These are phyloP conservation scores for Chenopodium berlandieri DNA, from an alignment of 148 eudicot species.

Conservation along the genomic window DNA sequence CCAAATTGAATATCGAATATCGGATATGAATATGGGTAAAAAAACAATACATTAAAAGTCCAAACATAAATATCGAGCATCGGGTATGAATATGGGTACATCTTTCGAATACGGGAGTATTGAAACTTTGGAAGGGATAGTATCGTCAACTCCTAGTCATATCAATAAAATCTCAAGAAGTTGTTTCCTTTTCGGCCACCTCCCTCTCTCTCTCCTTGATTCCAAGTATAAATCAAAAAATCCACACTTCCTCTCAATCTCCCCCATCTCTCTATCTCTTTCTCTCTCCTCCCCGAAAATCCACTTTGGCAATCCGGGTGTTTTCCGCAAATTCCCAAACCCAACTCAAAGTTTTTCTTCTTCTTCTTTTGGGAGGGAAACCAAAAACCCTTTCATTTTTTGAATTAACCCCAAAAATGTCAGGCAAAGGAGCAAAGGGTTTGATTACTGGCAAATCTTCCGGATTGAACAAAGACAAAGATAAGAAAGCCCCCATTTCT, in stretches of 20 bases:
- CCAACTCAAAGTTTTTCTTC: neutral
- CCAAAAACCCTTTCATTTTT: neutral
- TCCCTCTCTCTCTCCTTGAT: neutral
- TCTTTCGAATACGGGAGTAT: too few relatives aligned
- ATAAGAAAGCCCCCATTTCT: slow-evolving; percentile 64
- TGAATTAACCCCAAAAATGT: slow-evolving; percentile 34
- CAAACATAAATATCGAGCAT: too few relatives aligned
- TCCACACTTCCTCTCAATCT: too few relatives aligned
- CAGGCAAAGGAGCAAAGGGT: slow-evolving; percentile 75
- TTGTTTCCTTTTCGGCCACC: too few relatives aligned
- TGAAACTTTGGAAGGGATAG: too few relatives aligned
- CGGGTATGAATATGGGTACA: too few relatives aligned
- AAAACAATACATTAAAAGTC: too few relatives aligned
- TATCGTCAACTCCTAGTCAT: too few relatives aligned
- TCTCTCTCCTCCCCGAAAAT: slow-evolving; percentile 7
- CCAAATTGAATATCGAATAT: too few relatives aligned
- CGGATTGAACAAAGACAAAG: slow-evolving; percentile 45
- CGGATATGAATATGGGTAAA: too few relatives aligned
- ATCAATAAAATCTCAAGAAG: too few relatives aligned
- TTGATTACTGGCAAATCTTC: slow-evolving; percentile 44
- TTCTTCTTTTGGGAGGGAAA: slow-evolving; percentile 20
- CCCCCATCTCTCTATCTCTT: neutral
- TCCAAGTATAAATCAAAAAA: neutral
- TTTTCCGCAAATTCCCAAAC: neutral
- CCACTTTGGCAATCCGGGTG: slow-evolving; percentile 1